A percentile compares a stretch with the other conserved stretches of the same genome.
phyloP scores from a whole-genome alignment of 2,329 filamentous ascomycete genomes.

The Fusarium multiceps region DNA sequence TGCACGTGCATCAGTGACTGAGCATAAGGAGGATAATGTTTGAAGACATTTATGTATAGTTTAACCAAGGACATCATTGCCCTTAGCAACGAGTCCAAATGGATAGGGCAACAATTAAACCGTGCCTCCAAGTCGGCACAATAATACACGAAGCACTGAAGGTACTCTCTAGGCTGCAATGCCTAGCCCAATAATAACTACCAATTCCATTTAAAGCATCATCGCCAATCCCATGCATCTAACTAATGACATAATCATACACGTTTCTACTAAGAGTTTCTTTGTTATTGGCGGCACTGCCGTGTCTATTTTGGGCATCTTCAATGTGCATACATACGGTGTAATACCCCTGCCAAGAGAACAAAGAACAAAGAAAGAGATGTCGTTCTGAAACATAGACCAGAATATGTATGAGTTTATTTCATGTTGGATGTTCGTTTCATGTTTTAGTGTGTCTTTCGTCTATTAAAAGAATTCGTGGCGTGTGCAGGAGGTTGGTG shows the following conservation, averaged over 20 bases:
- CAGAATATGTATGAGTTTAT: not conserved
- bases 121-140: not conserved
- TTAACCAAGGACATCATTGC: not conserved
- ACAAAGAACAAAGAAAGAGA: constrained; percentile 32
- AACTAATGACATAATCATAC: not conserved
- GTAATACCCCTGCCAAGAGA: not conserved
- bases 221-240: too few species aligned
- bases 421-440: not conserved
- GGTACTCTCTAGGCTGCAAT: not conserved
- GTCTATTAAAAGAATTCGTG: constrained; percentile 24
- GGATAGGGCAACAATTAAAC: not conserved
- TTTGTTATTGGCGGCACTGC: not conserved
- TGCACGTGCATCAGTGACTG: constrained; percentile 28
- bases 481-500: not conserved
- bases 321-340: not conserved
- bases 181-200: not conserved
- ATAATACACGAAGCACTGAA: constrained; percentile 4
- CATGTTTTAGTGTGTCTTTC: not conserved
- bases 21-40: constrained; percentile 39
- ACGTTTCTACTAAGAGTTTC: not conserved
- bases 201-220: not conserved
- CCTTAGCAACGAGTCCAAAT: not conserved
- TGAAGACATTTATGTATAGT: not conserved
- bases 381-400: not conserved
- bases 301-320: constrained; percentile 14